A percentile compares a stretch with the other conserved stretches of the same genome.
These are phyloP conservation scores for Neonectria neomacrospora DNA, from an alignment of 2,329 filamentous ascomycete species.

Conservation along the genomic window DNA sequence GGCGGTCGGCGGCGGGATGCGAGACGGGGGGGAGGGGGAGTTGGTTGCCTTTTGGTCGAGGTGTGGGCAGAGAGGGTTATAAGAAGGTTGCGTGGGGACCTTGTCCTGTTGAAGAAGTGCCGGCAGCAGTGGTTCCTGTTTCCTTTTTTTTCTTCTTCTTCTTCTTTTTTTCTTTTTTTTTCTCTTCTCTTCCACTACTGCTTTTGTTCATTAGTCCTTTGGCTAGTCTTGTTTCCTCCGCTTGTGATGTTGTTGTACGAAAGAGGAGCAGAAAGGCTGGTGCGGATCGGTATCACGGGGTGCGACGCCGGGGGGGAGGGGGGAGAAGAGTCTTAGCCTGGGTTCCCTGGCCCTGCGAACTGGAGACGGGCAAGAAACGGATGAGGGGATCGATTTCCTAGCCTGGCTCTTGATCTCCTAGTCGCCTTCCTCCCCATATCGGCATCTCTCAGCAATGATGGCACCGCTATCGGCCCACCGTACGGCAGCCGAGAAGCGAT, in stretches of 20 bases:
- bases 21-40: neutral
- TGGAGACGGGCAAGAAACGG: neutral
- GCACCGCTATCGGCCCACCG: neutral
- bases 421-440: neutral
- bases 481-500: neutral
- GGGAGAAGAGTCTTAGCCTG: neutral
- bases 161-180: neutral
- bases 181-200: neutral
- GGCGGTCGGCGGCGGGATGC: constrained; percentile 5
- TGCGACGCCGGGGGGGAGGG: neutral
- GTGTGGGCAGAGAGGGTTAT: neutral
- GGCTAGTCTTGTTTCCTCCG: neutral
- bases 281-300: neutral
- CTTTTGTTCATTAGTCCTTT: neutral
- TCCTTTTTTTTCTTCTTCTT: neutral
- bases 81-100: constrained; percentile 9
- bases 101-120: neutral
- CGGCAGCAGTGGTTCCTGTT: neutral
- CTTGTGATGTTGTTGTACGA: neutral
- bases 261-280: neutral
- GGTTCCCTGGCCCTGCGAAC: neutral
- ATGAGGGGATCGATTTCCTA: neutral
- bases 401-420: neutral
- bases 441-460: neutral
- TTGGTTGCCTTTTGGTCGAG: no score